Evolutionary conservation across 768 basidiomycete species (phyloP).

Genomic region (Mycena vulgaris): DNA sequence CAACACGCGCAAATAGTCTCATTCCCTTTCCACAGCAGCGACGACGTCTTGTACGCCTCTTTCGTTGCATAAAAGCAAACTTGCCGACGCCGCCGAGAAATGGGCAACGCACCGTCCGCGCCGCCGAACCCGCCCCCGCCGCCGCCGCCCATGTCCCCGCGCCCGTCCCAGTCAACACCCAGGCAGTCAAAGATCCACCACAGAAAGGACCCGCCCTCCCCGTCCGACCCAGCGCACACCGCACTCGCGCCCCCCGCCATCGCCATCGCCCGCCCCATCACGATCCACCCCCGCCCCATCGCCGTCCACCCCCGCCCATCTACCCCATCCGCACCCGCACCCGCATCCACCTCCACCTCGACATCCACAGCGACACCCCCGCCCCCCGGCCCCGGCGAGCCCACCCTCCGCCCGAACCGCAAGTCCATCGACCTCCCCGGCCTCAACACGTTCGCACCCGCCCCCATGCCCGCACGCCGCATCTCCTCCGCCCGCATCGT

Average conservation of each 20-base stretch:
- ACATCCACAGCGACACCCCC: not conserved
- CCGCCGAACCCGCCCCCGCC: not conserved
- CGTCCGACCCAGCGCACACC: not conserved
- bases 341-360: not conserved
- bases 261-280: not conserved
- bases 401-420: constrained; percentile 35
- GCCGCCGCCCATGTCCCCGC: not conserved
- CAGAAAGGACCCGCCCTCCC: not conserved
- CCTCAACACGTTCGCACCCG: constrained; percentile 34
- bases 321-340: not conserved
- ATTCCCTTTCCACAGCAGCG: too few relatives aligned
- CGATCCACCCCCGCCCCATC: not conserved
- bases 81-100: too few relatives aligned
- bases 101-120: constrained; percentile 11
- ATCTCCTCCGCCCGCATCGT: constrained; percentile 27
- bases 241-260: not conserved
- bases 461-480: not conserved
- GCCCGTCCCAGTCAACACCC: not conserved
- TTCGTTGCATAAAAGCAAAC: too few relatives aligned
- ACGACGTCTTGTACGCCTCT: too few relatives aligned
- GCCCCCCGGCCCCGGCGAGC: not conserved
- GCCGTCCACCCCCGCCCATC: not conserved
- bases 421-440: constrained; percentile 39
- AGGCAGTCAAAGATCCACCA: not conserved
- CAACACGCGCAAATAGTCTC: too few relatives aligned